Evolutionary conservation across 306 rosid genomes (phyloP), one percentile per base, ranked within the genome.

Genomic region (Trichosanthes truncata): DNA sequence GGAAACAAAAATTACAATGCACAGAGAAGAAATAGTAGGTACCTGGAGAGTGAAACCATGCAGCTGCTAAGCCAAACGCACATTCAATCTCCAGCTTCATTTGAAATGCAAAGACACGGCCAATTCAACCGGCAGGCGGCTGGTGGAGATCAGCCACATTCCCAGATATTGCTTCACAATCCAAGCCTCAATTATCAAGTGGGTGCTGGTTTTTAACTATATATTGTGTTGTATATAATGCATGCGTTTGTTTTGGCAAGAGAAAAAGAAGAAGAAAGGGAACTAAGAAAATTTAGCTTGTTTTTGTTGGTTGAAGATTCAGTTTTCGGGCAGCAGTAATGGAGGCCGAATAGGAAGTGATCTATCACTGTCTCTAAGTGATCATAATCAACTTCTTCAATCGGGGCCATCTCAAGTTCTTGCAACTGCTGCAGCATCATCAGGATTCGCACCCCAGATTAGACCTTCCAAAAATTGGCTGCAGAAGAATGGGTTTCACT

Each of bases 341-440:
- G 23, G 90, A 85, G 91, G 88, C 35, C 87, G 83, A 13, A 84
- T 87, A 31, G 97, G 92, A 83, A 88, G 89, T 23, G 94, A 89
- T 52, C 85, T 89, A 46, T 79, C 92, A 26, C 80, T 90, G 80
- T 84, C 89, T 26, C 77, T 90, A 87, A 79, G 18, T 62, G 73
- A 33, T 43, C 62, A 67, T 2, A 29, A 55, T 36, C 80, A 87
- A 53, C 87, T 84, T 68, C 88, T 90, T 90, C 91, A 84, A 83
- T 33, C 85, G 5, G 85, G 89, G 53, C 86, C 85, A 79, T 86
- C 90, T 40, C 93, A 80, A 83, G 55, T 82, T 77, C 83, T 84
- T 81, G 90, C 97, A 87, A 86, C 83, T 86, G 95, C 97, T 89
- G 99, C 99, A 96, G 99, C 99, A 96, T 96, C 99, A 96, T 96